Evolutionary conservation across 2,329 filamentous ascomycete genomes (phyloP), one percentile per base, ranked within the genome.

Genomic region (Colletotrichum somersetense): DNA sequence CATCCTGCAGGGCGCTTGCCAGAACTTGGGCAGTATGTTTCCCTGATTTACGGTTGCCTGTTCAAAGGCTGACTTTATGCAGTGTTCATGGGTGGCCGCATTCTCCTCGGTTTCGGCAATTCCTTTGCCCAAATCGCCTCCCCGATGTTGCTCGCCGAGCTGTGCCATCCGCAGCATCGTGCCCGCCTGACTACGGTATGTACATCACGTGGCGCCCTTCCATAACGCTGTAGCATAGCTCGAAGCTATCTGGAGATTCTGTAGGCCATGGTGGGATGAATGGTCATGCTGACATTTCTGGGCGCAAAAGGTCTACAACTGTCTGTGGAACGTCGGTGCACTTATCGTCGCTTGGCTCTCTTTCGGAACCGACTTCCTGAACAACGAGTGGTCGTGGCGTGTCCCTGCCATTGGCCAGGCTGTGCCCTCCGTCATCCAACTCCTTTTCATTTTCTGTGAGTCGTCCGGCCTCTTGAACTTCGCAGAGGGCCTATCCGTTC

Each of bases 71-170:
- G 50, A 72, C 20, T 3, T 14, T 16, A 30, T 33, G 30, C 23
- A 73, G 71, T 73, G 71, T 73, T 89, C 76, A 85, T 88, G 77
- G 87, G 82, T 30, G 88, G 87, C 66, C 84, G 89, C 73, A 86
- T 88, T 76, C 79, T 90, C 67, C 85, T 90, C 64, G 88, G 88
- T 73, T 89, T 90, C 73, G 88, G 88, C 63, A 87, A 87, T 80
- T 84, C 83, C 52, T 79, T 89, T 52, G 81, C 86, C 2, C 87
- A 88, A 76, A 82, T 87, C 71, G 83, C 85, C 3, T 85, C 86
- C 5, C 87, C 87, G 11, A 82, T 89, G 73, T 81, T 89, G 46
- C 82, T 89, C 50, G 85, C 85, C 26, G 87, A 89, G 80, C 79
- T 89, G 57, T 84, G 82, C 79, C 87, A 89, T 76, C 87, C 87